These are phyloP conservation scores for Glycine latifolia DNA, from an alignment of 306 rosid species.

Conservation along the genomic window DNA sequence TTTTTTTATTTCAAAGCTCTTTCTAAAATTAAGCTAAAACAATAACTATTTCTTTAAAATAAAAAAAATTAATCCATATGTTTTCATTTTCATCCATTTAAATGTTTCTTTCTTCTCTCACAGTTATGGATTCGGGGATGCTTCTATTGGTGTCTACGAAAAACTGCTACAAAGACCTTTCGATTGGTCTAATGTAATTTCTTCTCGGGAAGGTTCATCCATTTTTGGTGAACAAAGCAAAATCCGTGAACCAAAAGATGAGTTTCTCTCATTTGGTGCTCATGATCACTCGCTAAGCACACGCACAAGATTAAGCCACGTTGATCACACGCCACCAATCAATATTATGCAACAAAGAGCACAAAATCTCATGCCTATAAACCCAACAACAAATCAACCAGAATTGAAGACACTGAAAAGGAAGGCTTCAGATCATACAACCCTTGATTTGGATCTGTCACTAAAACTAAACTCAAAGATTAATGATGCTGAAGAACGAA, in stretches of 20 bases:
- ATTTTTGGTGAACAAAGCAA: constrained; percentile 49
- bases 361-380: constrained; percentile 33
- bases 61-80: too few relatives aligned
- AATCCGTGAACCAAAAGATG: constrained; percentile 50
- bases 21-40: too few relatives aligned
- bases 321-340: constrained; percentile 29
- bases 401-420: constrained; percentile 21
- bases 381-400: not conserved
- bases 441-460: constrained; percentile 43
- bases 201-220: constrained; percentile 36
- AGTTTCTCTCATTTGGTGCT: constrained; percentile 46
- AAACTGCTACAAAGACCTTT: constrained; percentile 45
- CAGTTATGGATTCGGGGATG: constrained; percentile 50
- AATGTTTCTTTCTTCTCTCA: not conserved
- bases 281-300: constrained; percentile 38
- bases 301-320: constrained; percentile 33
- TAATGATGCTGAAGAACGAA: constrained; percentile 14
- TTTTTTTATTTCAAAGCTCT: not conserved
- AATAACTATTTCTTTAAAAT: too few relatives aligned
- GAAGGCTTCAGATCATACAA: not conserved
- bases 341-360: constrained; percentile 31
- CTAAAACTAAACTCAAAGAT: constrained; percentile 51
- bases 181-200: constrained; percentile 30
- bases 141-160: constrained; percentile 53
- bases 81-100: not conserved